phyloP scores from a whole-genome alignment of 1,284 basidiomycete genomes.

The Irpex sp. region DNA sequence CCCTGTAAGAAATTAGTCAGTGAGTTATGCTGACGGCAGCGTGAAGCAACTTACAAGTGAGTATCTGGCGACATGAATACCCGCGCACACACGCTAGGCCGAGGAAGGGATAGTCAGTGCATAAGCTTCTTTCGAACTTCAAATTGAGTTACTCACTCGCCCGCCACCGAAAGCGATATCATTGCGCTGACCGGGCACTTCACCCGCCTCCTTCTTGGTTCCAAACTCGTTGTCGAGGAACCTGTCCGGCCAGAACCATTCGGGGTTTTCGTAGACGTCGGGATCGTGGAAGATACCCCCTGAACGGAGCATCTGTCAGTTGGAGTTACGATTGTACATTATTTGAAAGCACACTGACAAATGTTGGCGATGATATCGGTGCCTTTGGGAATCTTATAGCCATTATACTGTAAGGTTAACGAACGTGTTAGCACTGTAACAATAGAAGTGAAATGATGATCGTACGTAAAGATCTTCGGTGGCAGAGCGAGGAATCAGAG shows the following conservation, averaged over 20 bases:
- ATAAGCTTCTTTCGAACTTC: background rate
- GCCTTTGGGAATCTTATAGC: slow-evolving; percentile 9
- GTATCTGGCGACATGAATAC: slow-evolving; percentile 7
- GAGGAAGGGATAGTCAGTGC: background rate
- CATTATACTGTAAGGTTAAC: slow-evolving; percentile 7
- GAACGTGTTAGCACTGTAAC: slow-evolving; percentile 3
- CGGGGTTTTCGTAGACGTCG: slow-evolving; percentile 1
- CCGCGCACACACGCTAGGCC: slow-evolving; percentile 4
- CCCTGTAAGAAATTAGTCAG: background rate
- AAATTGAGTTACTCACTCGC: background rate
- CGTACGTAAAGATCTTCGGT: background rate
- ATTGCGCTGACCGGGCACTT: background rate
- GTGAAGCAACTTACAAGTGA: slow-evolving; percentile 3
- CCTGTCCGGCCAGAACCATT: slow-evolving; percentile 7
- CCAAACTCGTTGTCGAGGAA: background rate
- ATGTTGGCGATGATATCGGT: slow-evolving; percentile 8
- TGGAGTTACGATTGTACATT: background rate
- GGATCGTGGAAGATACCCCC: slow-evolving; percentile 8
- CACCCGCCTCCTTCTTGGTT: background rate
- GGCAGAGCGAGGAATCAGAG: background rate
- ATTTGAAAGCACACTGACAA: background rate
- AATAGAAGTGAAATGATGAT: background rate
- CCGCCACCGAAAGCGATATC: background rate
- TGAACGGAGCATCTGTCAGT: background rate
- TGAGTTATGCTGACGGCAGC: background rate